Evolutionary conservation across 305 asterid genomes (phyloP), one percentile per base, ranked within the genome.

Genomic region (Coffea humblotiana): DNA sequence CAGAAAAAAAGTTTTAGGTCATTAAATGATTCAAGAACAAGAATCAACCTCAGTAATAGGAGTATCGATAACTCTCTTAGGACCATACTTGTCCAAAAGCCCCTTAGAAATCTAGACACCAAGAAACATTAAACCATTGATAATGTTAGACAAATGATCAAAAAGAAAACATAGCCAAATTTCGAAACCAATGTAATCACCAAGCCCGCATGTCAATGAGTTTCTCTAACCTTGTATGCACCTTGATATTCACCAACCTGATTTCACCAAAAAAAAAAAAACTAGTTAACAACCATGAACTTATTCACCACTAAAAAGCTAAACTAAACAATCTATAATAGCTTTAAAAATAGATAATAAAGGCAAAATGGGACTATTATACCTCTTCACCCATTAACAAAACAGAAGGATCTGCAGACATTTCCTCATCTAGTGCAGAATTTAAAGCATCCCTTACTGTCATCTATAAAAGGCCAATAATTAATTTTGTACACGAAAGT

Each of bases 161-260:
- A 32, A 27, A 77, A 47, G 11, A 21, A 19, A 61, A 4, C n/a
- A 37, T 12, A 0, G 25, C 61, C 66, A 8, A 56, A 52, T 60
- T 40, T 79, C 67, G 18, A 15, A 16, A 29, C 19, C 72, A 27
- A 54, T 23, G 11, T 49, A 83, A 65, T 37, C 52, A 48, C 37
- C 52, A 71, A 77, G 79, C 29, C 27, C 43, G 47, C n/a, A 49
- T 52, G 8, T 77, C 37, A 78, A 56, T 32, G 47, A 79, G 45
- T 74, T 66, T 13, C 40, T 65, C 92, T 80, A 82, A 93, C 99
- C 97, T 95, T 95, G 83, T 95, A 95, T 64, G 99, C 98, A 83
- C 98, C 99, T 83, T 93, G 98, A 83, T 95, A 95, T 83, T 95
- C 98, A 72, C 98, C 98, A 83, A 95, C 97, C 99, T 95, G 90